Conservation (phyloP, 805 yeast genomes). For the Schwanniomyces occidentalis region DNA sequence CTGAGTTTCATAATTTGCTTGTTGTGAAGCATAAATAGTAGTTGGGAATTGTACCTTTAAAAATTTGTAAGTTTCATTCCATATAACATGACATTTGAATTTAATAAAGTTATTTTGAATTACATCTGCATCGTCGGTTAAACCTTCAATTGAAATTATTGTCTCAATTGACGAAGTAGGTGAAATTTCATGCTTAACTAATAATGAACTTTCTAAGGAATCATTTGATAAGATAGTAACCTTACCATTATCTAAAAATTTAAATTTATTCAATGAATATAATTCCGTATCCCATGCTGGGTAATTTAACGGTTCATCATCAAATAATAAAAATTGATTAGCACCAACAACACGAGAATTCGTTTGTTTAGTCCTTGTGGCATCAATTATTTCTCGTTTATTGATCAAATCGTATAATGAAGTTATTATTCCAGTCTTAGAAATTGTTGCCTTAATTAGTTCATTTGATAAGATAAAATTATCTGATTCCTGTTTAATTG, state of each 20-base stretch:
- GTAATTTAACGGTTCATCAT: slow-evolving; percentile 87
- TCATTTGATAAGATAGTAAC: slow-evolving; percentile 47
- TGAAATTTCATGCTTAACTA: slow-evolving; percentile 62
- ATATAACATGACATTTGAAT: slow-evolving; percentile 55
- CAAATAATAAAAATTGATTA: slow-evolving; percentile 77
- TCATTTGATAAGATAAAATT: slow-evolving; percentile 58
- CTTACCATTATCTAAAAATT: slow-evolving; percentile 43
- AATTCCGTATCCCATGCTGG: slow-evolving; percentile 99
- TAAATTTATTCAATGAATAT: slow-evolving; percentile 74
- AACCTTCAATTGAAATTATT: slow-evolving; percentile 66
- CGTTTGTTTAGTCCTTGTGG: slow-evolving; percentile 51
- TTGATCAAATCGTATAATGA: slow-evolving; percentile 61
- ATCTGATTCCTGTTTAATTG: slow-evolving; percentile 40
- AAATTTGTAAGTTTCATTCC: slow-evolving; percentile 88
- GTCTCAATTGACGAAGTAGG: slow-evolving; percentile 60
- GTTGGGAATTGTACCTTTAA: slow-evolving; percentile 96
- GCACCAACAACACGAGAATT: slow-evolving; percentile 50
- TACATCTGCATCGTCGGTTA: slow-evolving; percentile 44
- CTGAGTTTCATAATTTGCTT: slow-evolving; percentile 89
- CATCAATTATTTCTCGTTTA: slow-evolving; percentile 65
- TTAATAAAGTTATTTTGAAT: slow-evolving; percentile 34
- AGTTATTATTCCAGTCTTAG: slow-evolving; percentile 53
- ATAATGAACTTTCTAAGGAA: slow-evolving; percentile 61
- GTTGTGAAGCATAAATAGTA: slow-evolving; percentile 63
- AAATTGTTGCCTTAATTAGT: slow-evolving; percentile 55